Percentiles rank a stretch among this genome's conserved stretches.
These are phyloP conservation scores for Thermothelomyces thermophilus DNA, from an alignment of 2,329 filamentous ascomycete genomes.

Conservation along the genomic window DNA sequence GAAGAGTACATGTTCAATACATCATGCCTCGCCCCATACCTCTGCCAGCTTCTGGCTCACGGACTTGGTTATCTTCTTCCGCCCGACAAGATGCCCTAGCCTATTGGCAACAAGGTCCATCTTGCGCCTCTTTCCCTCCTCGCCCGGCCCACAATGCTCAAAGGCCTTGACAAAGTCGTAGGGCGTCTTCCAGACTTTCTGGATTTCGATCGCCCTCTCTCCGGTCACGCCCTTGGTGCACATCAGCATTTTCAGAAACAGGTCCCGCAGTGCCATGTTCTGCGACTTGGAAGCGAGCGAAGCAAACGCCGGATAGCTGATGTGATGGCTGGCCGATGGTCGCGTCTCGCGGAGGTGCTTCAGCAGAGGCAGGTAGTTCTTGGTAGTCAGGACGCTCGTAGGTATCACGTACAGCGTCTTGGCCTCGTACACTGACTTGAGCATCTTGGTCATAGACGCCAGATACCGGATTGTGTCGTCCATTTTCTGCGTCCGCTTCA, in stretches of 20 bases:
- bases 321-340: constrained; percentile 47
- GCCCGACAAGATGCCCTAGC: constrained; percentile 54
- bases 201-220: constrained; percentile 73
- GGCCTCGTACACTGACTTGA: constrained; percentile 58
- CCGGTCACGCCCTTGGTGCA: constrained; percentile 67
- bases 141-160: constrained; percentile 44
- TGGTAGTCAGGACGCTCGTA: constrained; percentile 52
- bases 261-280: constrained; percentile 63
- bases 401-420: constrained; percentile 58
- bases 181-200: constrained; percentile 71
- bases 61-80: constrained; percentile 60
- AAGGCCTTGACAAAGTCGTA: constrained; percentile 65
- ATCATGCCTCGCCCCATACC: constrained; percentile 56
- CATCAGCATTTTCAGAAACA: constrained; percentile 83
- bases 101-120: constrained; percentile 52
- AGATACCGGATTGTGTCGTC: constrained; percentile 75
- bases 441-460: constrained; percentile 60
- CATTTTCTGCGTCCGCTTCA: constrained; percentile 68
- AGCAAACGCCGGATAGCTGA: constrained; percentile 66
- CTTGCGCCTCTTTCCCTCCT: constrained; percentile 49
- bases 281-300: constrained; percentile 70
- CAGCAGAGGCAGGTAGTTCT: constrained; percentile 60
- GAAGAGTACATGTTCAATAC: too few species aligned
- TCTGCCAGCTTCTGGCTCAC: constrained; percentile 66
- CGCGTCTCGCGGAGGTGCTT: constrained; percentile 50